Base-by-base conservation (phyloP, 257 asterid species). In the Scutellaria baicalensis region DNA sequence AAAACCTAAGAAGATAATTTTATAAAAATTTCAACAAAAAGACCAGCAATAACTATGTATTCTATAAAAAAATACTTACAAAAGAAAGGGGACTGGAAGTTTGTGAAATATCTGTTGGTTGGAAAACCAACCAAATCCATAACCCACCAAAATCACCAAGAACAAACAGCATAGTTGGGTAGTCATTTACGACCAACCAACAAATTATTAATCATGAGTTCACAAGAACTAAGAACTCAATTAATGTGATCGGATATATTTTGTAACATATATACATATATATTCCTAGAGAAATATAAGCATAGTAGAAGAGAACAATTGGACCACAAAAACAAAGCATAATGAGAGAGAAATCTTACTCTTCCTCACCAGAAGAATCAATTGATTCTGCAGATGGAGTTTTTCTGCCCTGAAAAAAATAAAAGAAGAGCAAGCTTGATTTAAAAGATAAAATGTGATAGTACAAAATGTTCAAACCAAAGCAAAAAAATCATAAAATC, bases 301-400 rank as follows among this genome's bases (percentile, higher is more conserved):
- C 49, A 66, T 14, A 49, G 35, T 54, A 50, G 48, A 66, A 16
- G 58, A 68, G 27, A 45, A 17, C 43, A 64, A 59, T 27, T 68
- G 16, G 71, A 8, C 51, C 38, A 59, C 55, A 70, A 27, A 45
- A 60, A 68, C 35, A 66, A 64, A 64, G 14, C n/a, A 63, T 36
- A 69, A 68, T 51, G 35, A 45, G 17, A 65, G 66, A 70, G 71
- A 75, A 75, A 75, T 66, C 95, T 79, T 89, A 93, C 99, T 93
- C 99, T 87, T 93, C 99, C 72, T 93, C 99, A 64, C 99, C 95
- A 69, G 97, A 93, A 63, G 91, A 89, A 84, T 85, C 95, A 59
- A 91, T 67, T 66, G 97, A 86, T 61, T 88, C 97, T 43, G 79
- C 56, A 56, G 95, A 88, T 60, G 93, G 88, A 39, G 89, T 86